Conservation (phyloP, 2,329 filamentous ascomycete species). For the Fusarium sp. region DNA sequence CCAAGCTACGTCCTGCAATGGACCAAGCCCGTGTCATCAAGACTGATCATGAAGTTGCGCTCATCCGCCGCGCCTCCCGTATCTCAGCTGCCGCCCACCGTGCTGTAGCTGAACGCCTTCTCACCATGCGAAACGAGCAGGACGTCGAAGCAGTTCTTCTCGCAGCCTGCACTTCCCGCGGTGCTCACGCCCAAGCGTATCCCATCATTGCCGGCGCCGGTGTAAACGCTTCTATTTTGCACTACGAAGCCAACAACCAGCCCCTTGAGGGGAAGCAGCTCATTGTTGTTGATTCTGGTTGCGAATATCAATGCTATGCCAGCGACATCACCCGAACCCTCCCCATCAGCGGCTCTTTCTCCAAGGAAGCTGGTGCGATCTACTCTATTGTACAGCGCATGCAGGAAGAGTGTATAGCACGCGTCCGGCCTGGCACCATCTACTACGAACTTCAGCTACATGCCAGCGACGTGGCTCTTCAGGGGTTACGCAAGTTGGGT, state of each 20-base stretch:
- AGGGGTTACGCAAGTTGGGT: conserved; percentile 79
- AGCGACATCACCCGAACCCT: conserved; percentile 92
- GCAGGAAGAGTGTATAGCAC: conserved; percentile 81
- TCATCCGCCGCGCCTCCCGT: conserved; percentile 85
- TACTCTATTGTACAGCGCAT: conserved; percentile 85
- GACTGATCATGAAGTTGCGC: conserved; percentile 85
- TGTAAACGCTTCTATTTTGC: conserved; percentile 85
- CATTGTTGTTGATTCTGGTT: conserved; percentile 88
- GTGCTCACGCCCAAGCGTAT: conserved; percentile 86
- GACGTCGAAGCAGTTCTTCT: conserved; percentile 87
- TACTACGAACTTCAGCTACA: conserved; percentile 81
- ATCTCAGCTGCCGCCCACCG: conserved; percentile 85
- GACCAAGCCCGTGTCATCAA: conserved; percentile 87
- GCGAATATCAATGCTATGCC: conserved; percentile 88
- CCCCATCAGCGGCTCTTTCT: conserved; percentile 79
- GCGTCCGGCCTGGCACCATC: conserved; percentile 76
- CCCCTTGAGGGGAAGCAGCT: conserved; percentile 78
- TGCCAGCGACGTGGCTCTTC: conserved; percentile 80
- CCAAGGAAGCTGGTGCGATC: conserved; percentile 77
- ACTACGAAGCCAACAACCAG: conserved; percentile 87
- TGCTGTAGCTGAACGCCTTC: conserved; percentile 76
- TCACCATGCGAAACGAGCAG: conserved; percentile 79
- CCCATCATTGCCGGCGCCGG: conserved; percentile 90
- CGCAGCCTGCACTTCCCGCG: conserved; percentile 78
- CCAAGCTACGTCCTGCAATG: conserved; percentile 77